Evolutionary conservation across 163 green algal genomes (phyloP).

Genomic region (Botryococcus braunii): DNA sequence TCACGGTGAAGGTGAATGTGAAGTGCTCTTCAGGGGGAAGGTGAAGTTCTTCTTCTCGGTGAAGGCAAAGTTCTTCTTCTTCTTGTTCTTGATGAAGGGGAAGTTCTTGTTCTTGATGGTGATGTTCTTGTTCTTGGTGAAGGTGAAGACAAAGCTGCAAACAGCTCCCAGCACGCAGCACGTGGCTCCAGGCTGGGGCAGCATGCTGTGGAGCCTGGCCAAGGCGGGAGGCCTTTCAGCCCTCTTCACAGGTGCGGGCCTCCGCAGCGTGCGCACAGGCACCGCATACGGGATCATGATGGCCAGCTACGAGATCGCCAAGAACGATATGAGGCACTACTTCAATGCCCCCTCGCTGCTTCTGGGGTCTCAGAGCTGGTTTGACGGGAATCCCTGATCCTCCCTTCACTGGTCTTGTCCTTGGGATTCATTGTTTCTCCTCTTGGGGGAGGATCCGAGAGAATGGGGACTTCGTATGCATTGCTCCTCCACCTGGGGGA

Average conservation of each 20-base stretch:
- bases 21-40: not conserved
- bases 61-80: not conserved
- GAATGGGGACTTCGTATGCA: too few species aligned
- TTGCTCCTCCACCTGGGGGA: too few species aligned
- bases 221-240: slow-evolving; percentile 47
- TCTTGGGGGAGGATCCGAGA: too few species aligned
- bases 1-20: not conserved
- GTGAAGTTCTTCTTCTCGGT: not conserved
- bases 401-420: too few species aligned
- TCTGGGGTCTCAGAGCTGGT: too few species aligned
- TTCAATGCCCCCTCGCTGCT: too few species aligned
- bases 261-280: slow-evolving; percentile 59
- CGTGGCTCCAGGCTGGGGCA: not conserved
- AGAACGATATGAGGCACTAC: too few species aligned
- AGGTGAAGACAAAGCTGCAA: slow-evolving; percentile 73
- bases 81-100: not conserved
- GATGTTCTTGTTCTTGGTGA: not conserved
- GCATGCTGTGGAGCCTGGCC: not conserved
- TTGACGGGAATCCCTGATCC: too few species aligned
- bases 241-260: slow-evolving; percentile 75
- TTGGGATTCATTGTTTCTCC: too few species aligned
- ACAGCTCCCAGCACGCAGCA: too few species aligned
- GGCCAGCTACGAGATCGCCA: slow-evolving; percentile 82
- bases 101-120: not conserved
- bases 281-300: slow-evolving; percentile 87